Conservation (phyloP, 768 basidiomycete species). For the Amanita molliuscula region DNA sequence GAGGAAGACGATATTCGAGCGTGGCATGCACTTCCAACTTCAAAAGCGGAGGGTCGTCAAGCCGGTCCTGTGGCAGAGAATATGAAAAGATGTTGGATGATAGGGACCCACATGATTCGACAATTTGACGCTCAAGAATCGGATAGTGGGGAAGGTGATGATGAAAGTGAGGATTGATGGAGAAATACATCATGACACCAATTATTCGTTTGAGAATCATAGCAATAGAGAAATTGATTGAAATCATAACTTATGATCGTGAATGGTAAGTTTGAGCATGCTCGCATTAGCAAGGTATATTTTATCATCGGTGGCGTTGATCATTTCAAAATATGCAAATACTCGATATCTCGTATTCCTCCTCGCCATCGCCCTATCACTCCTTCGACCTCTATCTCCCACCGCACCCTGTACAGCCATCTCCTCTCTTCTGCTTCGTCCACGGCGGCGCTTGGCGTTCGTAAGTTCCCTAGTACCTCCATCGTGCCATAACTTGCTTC, state of each 20-base stretch:
- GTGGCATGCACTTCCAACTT: slow-evolving; percentile 61
- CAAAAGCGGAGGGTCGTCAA: slow-evolving; percentile 40
- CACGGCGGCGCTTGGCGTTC: slow-evolving; percentile 82
- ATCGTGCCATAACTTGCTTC: slow-evolving; percentile 1
- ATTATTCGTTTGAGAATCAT: no score
- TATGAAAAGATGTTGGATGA: slow-evolving; percentile 55
- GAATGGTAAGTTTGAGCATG: no score
- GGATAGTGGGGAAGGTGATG: slow-evolving; percentile 16
- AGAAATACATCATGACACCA: no score
- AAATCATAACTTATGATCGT: no score
- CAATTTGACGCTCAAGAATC: slow-evolving; percentile 76
- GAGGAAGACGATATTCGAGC: slow-evolving; percentile 83
- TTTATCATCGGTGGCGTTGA: no score
- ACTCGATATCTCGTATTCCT: slow-evolving; percentile 30
- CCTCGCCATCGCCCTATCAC: slow-evolving; percentile 18
- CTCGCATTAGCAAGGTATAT: no score
- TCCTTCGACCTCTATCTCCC: slow-evolving; percentile 49
- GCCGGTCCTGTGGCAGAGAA: slow-evolving; percentile 36
- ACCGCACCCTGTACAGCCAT: slow-evolving; percentile 6
- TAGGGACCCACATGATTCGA: slow-evolving; percentile 67
- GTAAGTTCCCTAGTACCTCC: slow-evolving; percentile 32
- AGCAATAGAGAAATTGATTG: no score
- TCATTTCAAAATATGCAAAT: slow-evolving; percentile 33
- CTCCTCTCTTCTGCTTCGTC: slow-evolving; percentile 56
- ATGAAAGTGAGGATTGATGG: slow-evolving; percentile 12